Percentiles rank a stretch among this genome's conserved stretches.
These are phyloP conservation scores for Elsinoe arachidis DNA, from an alignment of 2,329 filamentous ascomycete genomes.

Conservation along the genomic window DNA sequence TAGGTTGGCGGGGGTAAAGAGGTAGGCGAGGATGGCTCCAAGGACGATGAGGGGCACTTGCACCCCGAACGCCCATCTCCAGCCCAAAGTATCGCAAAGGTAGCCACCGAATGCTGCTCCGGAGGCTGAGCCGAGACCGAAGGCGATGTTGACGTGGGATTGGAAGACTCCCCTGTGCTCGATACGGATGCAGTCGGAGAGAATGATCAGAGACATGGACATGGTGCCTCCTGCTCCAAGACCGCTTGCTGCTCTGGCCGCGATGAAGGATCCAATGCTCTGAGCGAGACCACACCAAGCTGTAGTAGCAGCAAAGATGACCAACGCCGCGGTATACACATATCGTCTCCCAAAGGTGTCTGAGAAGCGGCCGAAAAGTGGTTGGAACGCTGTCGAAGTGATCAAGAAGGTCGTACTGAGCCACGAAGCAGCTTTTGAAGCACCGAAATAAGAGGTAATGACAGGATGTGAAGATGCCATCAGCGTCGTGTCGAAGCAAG, in stretches of 20 bases:
- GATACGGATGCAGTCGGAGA: conserved; percentile 66
- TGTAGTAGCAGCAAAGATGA: conserved; percentile 56
- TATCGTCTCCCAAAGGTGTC: conserved; percentile 51
- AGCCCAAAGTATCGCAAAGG: conserved; percentile 61
- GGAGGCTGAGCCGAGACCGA: conserved; percentile 42
- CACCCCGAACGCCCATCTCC: conserved; percentile 59
- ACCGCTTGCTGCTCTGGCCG: conserved; percentile 62
- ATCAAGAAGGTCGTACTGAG: conserved; percentile 70
- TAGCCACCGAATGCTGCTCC: conserved; percentile 63
- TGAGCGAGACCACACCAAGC: conserved; percentile 60
- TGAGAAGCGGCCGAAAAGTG: conserved; percentile 63
- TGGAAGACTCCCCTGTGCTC: conserved; percentile 65
- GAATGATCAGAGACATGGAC: conserved; percentile 61
- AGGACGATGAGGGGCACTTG: conserved; percentile 43
- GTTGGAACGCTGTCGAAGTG: conserved; percentile 67
- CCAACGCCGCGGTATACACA: conserved; percentile 52
- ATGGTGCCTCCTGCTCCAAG: conserved; percentile 64
- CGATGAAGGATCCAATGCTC: conserved; percentile 61
- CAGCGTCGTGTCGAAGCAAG: conserved; percentile 65
- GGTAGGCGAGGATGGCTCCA: conserved; percentile 35
- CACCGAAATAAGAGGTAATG: conserved; percentile 56
- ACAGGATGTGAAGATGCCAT: conserved; percentile 64
- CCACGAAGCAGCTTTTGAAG: conserved; percentile 74
- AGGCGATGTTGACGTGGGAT: conserved; percentile 57
- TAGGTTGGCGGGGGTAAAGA: conserved; percentile 37